phyloP scores from a whole-genome alignment of 2,329 filamentous ascomycete genomes.

The Pseudogymnoascus sp. region DNA sequence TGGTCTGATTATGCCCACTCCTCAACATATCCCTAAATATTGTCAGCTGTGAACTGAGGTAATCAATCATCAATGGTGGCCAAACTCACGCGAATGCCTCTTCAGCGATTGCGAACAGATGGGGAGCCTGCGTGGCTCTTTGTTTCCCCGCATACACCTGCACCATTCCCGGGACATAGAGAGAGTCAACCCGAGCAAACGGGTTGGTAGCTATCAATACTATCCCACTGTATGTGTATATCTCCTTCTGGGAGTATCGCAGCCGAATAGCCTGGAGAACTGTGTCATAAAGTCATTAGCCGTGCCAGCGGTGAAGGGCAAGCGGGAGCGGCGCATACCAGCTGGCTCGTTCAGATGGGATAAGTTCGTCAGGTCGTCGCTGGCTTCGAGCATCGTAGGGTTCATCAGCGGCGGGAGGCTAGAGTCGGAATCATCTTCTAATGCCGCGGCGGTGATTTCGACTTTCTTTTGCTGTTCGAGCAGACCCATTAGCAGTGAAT shows the following conservation, averaged over 20 bases:
- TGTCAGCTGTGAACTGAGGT: conserved; percentile 31
- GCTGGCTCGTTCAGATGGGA: conserved; percentile 98
- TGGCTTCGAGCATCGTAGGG: conserved; percentile 94
- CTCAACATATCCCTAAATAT: conserved; percentile 80
- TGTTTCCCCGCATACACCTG: conserved; percentile 98
- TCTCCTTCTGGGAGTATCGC: conserved; percentile 96
- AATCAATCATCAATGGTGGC: not conserved
- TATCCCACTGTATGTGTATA: conserved; percentile 98
- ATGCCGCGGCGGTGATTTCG: conserved; percentile 65
- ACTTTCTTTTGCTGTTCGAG: conserved; percentile 63
- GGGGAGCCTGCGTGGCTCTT: conserved; percentile 89
- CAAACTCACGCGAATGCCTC: conserved; percentile 84
- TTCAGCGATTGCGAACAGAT: conserved; percentile 97
- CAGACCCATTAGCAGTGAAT: conserved; percentile 17
- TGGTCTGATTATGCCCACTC: conserved; percentile 91
- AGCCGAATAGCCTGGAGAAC: conserved; percentile 96
- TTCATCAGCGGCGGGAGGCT: conserved; percentile 93
- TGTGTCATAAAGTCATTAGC: conserved; percentile 31
- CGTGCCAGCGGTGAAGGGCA: conserved; percentile 7
- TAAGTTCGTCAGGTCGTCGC: conserved; percentile 93
- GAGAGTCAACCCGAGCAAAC: conserved; percentile 91
- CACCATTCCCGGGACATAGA: conserved; percentile 99
- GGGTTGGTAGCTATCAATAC: conserved; percentile 98
- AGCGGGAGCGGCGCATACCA: conserved; percentile 47
- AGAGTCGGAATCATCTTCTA: conserved; percentile 68